These are phyloP conservation scores for Yamadazyma diospyri DNA, from an alignment of 1,139 yeast species.

Conservation along the genomic window DNA sequence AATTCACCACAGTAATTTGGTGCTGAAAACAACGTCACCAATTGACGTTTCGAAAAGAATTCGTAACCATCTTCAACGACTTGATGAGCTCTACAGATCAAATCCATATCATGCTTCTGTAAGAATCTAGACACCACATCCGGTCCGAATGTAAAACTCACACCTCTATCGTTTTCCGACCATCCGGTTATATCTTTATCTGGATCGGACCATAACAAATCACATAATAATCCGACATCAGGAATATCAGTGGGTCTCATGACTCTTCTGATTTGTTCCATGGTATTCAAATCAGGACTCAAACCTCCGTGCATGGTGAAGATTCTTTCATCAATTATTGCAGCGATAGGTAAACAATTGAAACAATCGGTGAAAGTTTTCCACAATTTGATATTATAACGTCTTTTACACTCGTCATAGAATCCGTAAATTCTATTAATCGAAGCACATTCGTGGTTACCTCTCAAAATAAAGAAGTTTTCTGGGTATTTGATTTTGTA, in stretches of 20 bases:
- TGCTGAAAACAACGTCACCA: conserved; percentile 91
- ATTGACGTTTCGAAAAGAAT: conserved; percentile 90
- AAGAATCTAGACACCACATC: conserved; percentile 92
- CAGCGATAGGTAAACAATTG: conserved; percentile 97
- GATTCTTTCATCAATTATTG: conserved; percentile 94
- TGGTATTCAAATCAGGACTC: conserved; percentile 91
- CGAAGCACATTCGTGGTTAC: conserved; percentile 97
- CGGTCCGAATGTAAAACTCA: conserved; percentile 95
- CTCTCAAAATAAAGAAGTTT: conserved; percentile 90
- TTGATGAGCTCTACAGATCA: conserved; percentile 97
- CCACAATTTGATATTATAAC: conserved; percentile 96
- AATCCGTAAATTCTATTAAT: conserved; percentile 96
- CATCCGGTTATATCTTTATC: conserved; percentile 97
- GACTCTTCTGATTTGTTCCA: conserved; percentile 97
- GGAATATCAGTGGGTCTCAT: conserved; percentile 99
- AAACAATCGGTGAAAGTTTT: conserved; percentile 97
- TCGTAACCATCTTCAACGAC: conserved; percentile 99
- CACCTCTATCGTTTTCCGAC: conserved; percentile 98
- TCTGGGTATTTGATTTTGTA: conserved; percentile 97
- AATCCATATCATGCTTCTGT: conserved; percentile 95
- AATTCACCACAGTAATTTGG: conserved; percentile 99
- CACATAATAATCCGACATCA: conserved; percentile 93
- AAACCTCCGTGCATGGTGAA: conserved; percentile 99
- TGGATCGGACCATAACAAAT: conserved; percentile 96
- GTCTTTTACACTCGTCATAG: conserved; percentile 95